These are phyloP conservation scores for Hirschioporus abietinus DNA, from an alignment of 768 basidiomycete species.

Conservation along the genomic window DNA sequence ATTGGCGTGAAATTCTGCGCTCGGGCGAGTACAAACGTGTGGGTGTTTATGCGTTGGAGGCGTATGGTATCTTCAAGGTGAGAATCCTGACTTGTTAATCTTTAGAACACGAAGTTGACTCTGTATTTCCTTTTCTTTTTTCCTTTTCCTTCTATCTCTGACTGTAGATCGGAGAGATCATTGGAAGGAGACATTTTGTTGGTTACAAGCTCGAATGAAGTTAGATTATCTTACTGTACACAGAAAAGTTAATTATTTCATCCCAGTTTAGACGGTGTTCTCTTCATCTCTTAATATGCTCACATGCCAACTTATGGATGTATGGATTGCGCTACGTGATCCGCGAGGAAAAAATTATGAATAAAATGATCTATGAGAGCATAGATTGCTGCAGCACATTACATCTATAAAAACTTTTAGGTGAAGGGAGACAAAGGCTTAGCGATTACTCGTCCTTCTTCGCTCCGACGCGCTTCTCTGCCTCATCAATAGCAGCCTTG, in stretches of 20 bases:
- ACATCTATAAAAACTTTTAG: background rate
- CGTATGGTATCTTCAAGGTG: conserved; percentile 87
- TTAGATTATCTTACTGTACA: background rate
- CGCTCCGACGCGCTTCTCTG: conserved; percentile 75
- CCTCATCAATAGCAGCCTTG: conserved; percentile 79
- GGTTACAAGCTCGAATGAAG: conserved; percentile 63
- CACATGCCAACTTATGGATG: background rate
- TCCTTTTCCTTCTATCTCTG: background rate
- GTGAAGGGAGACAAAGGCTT: background rate
- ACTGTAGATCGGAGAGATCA: conserved; percentile 76
- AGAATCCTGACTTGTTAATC: conserved; percentile 15
- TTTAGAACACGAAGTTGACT: background rate
- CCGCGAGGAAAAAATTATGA: background rate
- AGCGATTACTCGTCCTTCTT: conserved; percentile 69
- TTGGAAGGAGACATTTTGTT: conserved; percentile 73
- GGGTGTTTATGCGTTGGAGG: conserved; percentile 75
- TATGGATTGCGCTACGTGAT: background rate
- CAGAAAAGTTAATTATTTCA: background rate
- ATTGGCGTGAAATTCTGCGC: conserved; percentile 54
- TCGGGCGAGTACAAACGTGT: conserved; percentile 66
- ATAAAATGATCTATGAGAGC: background rate
- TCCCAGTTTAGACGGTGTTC: background rate
- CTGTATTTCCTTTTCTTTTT: conserved; percentile 2
- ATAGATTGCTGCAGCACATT: background rate
- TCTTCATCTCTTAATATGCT: background rate